These are phyloP conservation scores for Talaromyces rugulosus DNA, from an alignment of 2,329 filamentous ascomycete species.

Conservation along the genomic window DNA sequence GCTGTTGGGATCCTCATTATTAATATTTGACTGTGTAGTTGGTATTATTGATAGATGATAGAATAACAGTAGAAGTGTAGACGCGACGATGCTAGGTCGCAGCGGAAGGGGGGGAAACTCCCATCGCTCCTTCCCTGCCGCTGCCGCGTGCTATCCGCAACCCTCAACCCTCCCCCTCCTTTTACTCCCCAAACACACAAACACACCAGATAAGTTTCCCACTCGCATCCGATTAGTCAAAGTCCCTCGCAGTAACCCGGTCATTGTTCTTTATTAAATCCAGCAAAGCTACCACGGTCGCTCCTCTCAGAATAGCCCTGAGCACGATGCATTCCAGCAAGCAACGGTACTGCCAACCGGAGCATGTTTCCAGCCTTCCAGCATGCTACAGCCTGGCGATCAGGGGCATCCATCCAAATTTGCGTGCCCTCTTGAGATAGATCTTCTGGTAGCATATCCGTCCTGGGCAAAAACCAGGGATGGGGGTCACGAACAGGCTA, in stretches of 20 bases:
- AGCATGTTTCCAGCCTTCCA: not conserved
- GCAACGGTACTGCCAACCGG: not conserved
- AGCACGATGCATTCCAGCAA: not conserved
- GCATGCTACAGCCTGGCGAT: not conserved
- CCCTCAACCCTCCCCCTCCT: not conserved
- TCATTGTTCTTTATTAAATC: not conserved
- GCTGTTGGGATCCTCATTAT: not conserved
- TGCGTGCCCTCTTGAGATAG: not conserved
- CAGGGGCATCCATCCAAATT: not conserved
- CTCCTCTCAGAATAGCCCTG: not conserved
- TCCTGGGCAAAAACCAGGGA: not conserved
- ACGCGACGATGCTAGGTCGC: not conserved
- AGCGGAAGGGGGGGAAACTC: not conserved
- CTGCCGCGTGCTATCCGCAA: not conserved
- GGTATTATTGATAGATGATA: not conserved
- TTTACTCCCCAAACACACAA: not conserved
- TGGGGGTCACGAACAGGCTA: not conserved
- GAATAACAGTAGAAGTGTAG: not conserved
- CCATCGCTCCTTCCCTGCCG: not conserved
- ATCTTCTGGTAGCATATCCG: constrained; percentile 1
- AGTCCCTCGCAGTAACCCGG: not conserved
- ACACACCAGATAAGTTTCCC: not conserved
- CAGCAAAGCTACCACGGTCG: not conserved
- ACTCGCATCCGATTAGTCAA: not conserved
- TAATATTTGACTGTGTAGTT: not conserved